Conservation (phyloP, 306 rosid species). For the Hippophae rhamnoides region DNA sequence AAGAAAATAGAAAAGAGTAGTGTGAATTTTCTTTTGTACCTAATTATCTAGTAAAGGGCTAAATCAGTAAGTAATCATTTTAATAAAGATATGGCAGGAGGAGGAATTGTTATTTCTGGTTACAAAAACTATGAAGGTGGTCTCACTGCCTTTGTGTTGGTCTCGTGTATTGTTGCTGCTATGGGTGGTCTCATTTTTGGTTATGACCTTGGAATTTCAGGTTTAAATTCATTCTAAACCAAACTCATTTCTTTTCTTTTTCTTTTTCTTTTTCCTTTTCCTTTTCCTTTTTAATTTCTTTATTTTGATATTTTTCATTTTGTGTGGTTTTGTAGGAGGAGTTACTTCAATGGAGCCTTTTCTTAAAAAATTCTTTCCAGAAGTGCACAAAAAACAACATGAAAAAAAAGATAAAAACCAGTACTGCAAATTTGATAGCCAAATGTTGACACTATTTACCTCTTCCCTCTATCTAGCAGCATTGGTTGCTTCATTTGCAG, state of each 20-base stretch:
- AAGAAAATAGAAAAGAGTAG: too few relatives aligned
- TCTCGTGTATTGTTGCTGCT: slow-evolving; percentile 81
- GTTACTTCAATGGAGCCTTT: slow-evolving; percentile 62
- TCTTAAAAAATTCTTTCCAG: slow-evolving; percentile 51
- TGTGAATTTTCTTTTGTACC: too few relatives aligned
- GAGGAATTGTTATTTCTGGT: too few relatives aligned
- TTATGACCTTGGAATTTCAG: slow-evolving; percentile 77
- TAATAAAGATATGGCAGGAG: too few relatives aligned
- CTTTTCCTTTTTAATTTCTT: neutral
- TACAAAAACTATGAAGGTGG: too few relatives aligned
- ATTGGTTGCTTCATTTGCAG: slow-evolving; percentile 45
- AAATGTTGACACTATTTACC: slow-evolving; percentile 59
- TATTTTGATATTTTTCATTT: neutral
- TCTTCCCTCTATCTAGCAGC: slow-evolving; percentile 80
- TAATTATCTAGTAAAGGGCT: too few relatives aligned
- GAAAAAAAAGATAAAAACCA: slow-evolving; percentile 17
- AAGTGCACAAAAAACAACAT: slow-evolving; percentile 28
- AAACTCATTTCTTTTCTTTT: too few relatives aligned
- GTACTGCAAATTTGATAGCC: slow-evolving; percentile 72
- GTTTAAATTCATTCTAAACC: slow-evolving; percentile 14
- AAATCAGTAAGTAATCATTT: too few relatives aligned
- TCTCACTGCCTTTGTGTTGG: slow-evolving; percentile 62
- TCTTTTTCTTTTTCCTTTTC: neutral
- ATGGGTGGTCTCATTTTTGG: slow-evolving; percentile 97
- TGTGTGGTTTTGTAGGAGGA: slow-evolving; percentile 35